Base-by-base conservation (phyloP, 169 alveolate species). In the Toxoplasma gondii region DNA sequence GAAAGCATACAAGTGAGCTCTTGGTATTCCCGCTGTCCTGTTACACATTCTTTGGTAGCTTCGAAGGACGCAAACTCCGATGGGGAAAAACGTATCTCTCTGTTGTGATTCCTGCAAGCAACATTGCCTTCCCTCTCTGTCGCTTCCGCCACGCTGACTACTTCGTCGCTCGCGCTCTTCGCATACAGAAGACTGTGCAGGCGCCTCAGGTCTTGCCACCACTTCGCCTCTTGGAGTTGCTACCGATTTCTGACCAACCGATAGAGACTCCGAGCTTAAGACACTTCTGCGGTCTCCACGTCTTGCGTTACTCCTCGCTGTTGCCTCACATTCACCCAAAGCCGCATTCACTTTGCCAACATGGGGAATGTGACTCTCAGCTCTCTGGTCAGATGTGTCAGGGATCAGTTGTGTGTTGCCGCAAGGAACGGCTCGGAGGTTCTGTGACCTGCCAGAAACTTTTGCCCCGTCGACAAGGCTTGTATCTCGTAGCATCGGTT, bases 11-110 rank as follows among this genome's bases (percentile, higher is more conserved):
- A 88, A 34, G 90, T 49, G 91, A 80, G 45, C 81, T 43, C 67
- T 49, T 12, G 86, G 88, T n/a, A 44, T 49, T 9, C 82, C 90
- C 43, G 88, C 54, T 7, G 87, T 41, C 27, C 64, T 29, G 70
- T 78, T 67, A 49, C 93, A 93, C 34, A 88, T 78, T 84, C 91
- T 80, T 88, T 91, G 94, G 45, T 80, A 81, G 31, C 86, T 88
- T 34, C 94, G 91, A 27, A 91, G 84, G 38, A 91, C 94, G 84
- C 94, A 91, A 17, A 91, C 91, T 17, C 86, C 91, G 90, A 87
- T 67, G 58, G 91, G 69, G 41, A 27, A 9, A 45, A 19, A 38
- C 39, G 27, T n/a, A n/a, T 27, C 64, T 38, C 39, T n/a, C 31
- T 53, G 84, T 53, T 24, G 10, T 5, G 86, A 36, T 10, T 31